Base-by-base conservation (phyloP, 1,284 basidiomycete species). In the Trametes hirsuta region DNA sequence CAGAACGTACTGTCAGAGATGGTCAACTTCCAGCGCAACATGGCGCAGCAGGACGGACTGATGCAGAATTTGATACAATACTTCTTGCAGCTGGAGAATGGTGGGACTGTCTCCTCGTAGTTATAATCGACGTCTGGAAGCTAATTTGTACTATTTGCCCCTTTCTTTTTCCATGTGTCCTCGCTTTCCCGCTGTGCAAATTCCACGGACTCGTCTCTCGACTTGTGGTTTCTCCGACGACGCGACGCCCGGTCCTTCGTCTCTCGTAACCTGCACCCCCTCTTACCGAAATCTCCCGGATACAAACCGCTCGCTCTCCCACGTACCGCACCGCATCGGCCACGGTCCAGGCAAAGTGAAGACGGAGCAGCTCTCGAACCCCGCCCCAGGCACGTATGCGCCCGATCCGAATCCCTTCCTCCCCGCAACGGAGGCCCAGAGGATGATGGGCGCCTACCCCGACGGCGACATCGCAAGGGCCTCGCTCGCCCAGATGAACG, bases 31-130 rank as follows among this genome's bases (percentile, higher is more conserved):
- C 93, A 94, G 76, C 77, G 89, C 59, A 90, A 89, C 68, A 88
- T 93, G 84, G 89, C 90, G 35, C 88, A 92, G 74, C 93, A 95
- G 78, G 93, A 95, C 66, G 85, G 85, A 52, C 75, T 94, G 61
- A 91, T 94, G 85, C 90, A 94, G 75, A 86, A 85, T 66, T 75
- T 95, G 63, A 88, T 95, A 66, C 86, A 90, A 66, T 92, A 93
- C 73, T 90, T 93, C 72, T 79, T 94, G 69, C 86, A 88, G 68
- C 79, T 84, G 69, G 88, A 91, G 75, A 85, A 82, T 68, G 79
- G 83, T 82, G 69, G 75, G 81, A 78, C 70, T 62, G 57, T 69
- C 63, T 68, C 68, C 61, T 69, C 65, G 61, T 62, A 61, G 63
- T 49, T 49, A 57, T 61, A 63, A 47, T 57, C 42, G 11, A 52